Base-by-base conservation (phyloP, 73 alveolate species). In the Blepharisma stoltei region DNA sequence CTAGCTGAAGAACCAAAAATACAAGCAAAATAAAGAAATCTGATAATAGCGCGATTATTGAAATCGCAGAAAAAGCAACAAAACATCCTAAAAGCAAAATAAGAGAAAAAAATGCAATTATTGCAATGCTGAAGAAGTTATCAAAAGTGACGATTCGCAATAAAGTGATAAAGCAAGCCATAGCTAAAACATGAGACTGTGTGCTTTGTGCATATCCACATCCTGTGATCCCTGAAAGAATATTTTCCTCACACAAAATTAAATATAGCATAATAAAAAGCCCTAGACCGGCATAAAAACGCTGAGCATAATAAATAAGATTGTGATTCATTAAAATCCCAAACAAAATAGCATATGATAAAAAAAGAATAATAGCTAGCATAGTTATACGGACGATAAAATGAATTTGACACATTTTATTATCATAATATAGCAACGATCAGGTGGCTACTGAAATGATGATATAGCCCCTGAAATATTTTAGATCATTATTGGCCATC, bases 11-110 rank as follows among this genome's bases (percentile, higher is more conserved):
- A 25, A 60, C 45, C 5, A 60, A 20, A 25, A 60, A 60, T 8
- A 60, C 23, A 1, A 60, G 73, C 14, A 60, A n/a, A 25, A 60
- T 60, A 25, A 60, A 60, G 23, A 60, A 60, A n/a, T 60, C 48
- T 8, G 18, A 20, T 8, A 60, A 60, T 14, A 52, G n/a, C 4
- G n/a, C 66, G 4, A 11, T 52, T 52, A 11, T 11, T 3, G 27
- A 14, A 11, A 14, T 52, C 0, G 66, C n/a, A 1, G 23, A 14
- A 1, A 52, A 20, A 11, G 66, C n/a, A 0, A 52, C 27, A 52
- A 14, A 14, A 4, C 66, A 52, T 14, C 6, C 23, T 14, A 52
- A 52, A 14, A 52, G 27, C n/a, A 52, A 52, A 11, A 2, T 52
- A 52, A 52, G n/a, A 3, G 27, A 52, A 14, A 52, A 14, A 52